A percentile compares a stretch with the other conserved stretches of the same genome.
phyloP scores from a whole-genome alignment of 2,329 filamentous ascomycete genomes.

The Didymella exigua region DNA sequence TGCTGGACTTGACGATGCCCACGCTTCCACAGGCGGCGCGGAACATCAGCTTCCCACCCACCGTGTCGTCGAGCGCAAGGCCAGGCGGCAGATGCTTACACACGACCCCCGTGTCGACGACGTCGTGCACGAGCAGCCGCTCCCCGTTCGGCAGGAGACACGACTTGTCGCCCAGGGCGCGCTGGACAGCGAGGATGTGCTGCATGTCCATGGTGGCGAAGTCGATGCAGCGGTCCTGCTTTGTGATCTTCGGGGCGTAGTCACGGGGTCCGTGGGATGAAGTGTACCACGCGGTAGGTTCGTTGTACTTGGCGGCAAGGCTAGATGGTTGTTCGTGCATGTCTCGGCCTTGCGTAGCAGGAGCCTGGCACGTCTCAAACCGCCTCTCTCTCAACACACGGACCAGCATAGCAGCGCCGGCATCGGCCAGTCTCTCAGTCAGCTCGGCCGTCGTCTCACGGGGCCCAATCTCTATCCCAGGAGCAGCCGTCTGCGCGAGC shows the following conservation, averaged over 20 bases:
- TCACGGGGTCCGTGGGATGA: no score
- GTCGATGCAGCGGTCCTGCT: slow-evolving; percentile 66
- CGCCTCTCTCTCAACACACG: slow-evolving; percentile 65
- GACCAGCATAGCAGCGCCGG: slow-evolving; percentile 75
- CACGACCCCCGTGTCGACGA: not conserved
- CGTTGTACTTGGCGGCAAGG: no score
- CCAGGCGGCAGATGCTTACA: not conserved
- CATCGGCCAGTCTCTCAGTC: slow-evolving; percentile 59
- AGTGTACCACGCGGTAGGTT: no score
- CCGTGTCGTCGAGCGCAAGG: slow-evolving; percentile 1
- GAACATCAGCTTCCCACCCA: slow-evolving; percentile 2
- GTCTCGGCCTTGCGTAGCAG: no score
- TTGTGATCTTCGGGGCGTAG: slow-evolving; percentile 75
- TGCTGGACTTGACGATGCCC: slow-evolving; percentile 13
- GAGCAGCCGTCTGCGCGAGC: slow-evolving; percentile 67
- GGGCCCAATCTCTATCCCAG: slow-evolving; percentile 60
- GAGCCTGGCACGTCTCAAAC: no score
- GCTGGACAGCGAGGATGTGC: slow-evolving; percentile 61
- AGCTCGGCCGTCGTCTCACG: slow-evolving; percentile 58
- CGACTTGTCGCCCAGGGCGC: slow-evolving; percentile 72
- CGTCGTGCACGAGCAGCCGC: slow-evolving; percentile 35
- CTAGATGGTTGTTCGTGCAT: no score
- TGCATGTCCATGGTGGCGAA: slow-evolving; percentile 62
- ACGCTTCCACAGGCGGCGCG: slow-evolving; percentile 10
- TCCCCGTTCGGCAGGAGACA: slow-evolving; percentile 46